Base-by-base conservation (phyloP, 2,329 filamentous ascomycete genomes). In the Botryotinia calthae region DNA sequence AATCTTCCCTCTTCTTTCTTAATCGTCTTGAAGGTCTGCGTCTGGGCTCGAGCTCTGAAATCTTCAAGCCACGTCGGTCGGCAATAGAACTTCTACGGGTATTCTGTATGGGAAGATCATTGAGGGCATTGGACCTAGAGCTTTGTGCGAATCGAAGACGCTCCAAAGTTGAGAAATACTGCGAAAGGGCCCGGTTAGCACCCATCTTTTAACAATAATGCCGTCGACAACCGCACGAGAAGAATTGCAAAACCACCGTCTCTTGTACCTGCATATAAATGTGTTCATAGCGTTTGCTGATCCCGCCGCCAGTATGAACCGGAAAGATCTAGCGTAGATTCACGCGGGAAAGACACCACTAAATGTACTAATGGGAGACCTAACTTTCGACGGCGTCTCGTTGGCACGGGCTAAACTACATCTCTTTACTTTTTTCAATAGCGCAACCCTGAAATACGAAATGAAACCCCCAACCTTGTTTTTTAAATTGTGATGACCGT, bases 151-250 rank as follows among this genome's bases (percentile, higher is more conserved):
- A 89, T 77, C 89, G 88, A 73, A 92, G 85, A 73, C 91, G 87
- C 82, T 94, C 91, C 75, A 91, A 85, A 12, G 88, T 90, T 46
- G 91, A 92, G 83, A 93, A 93, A 83, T 92, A 93, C 88, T 93
- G 81, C 58, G 73, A 69, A 73, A 67, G 73, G 54, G 54, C 71
- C 8, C 25, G 42, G 48, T 72, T 46, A 72, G 70, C 56, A 61
- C 56, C 48, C 65, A 37, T 58, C 42, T 61, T 59, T 56, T 51
- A 68, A 56, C 42, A 68, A 37, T 65, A 65, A 46, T 71, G 46
- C 34, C 48, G 67, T 77, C 65, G 22, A 72, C 54, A 68, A 61
- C 46, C n/a, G 58, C 37, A 42, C 31, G 70, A 61, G 67, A 68
- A 40, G 65, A 34, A 51, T 48, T 48, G 54, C 51, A 48, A 68